Evolutionary conservation across 2,329 filamentous ascomycete species (phyloP).

Genomic region (Verticillium nonalfalfae): DNA sequence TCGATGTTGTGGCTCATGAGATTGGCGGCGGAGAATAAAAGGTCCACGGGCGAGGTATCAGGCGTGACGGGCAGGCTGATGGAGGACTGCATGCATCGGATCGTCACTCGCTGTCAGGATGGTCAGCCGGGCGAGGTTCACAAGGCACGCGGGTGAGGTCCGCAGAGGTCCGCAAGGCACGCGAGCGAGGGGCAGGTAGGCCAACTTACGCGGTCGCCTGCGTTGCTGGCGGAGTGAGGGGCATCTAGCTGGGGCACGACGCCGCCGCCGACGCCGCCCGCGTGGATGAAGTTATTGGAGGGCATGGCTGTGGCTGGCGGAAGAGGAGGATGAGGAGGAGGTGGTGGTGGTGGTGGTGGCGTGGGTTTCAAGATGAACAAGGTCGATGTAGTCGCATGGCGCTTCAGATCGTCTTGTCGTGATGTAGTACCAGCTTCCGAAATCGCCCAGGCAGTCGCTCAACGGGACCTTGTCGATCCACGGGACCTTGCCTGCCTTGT

Average conservation of each 20-base stretch:
- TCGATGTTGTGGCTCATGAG: constrained; percentile 59
- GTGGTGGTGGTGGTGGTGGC: not conserved
- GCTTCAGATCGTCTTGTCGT: not conserved
- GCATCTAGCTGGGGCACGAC: constrained; percentile 58
- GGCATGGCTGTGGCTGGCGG: not conserved
- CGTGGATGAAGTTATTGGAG: constrained; percentile 26
- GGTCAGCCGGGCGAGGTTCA: not conserved
- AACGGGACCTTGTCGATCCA: not conserved
- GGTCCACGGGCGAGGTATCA: constrained; percentile 67
- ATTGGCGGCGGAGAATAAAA: constrained; percentile 62
- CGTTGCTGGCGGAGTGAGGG: constrained; percentile 74
- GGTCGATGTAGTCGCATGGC: not conserved
- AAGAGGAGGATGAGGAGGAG: too few species aligned
- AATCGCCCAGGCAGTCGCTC: not conserved
- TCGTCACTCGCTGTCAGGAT: constrained; percentile 52
- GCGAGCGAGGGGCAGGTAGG: not conserved
- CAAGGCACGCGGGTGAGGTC: not conserved
- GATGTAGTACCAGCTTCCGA: not conserved
- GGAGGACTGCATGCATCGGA: constrained; percentile 65
- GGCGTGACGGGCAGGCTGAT: constrained; percentile 67
- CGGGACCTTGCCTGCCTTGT: not conserved
- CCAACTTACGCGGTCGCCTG: constrained; percentile 65
- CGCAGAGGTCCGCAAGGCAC: not conserved
- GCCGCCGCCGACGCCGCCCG: constrained; percentile 37
- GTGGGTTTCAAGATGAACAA: not conserved